Conservation (phyloP, 495 filamentous ascomycete species). For the Alectoria sarmentosa region DNA sequence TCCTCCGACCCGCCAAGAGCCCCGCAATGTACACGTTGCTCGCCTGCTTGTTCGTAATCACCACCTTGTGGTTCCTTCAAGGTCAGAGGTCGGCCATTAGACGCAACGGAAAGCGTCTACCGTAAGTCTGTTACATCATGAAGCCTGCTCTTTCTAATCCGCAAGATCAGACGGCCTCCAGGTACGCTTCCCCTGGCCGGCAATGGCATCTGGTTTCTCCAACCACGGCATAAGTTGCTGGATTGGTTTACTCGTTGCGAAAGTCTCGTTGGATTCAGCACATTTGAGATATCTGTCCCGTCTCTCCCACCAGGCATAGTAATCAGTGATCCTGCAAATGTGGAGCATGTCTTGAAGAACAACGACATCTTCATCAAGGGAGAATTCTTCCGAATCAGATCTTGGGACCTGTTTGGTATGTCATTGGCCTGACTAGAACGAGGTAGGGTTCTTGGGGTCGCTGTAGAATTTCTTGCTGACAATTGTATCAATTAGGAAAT, state of each 20-base stretch:
- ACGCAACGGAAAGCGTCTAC: slow-evolving; percentile 24
- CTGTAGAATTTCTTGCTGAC: slow-evolving; percentile 10
- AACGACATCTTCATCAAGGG: slow-evolving; percentile 52
- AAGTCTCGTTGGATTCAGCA: slow-evolving; percentile 45
- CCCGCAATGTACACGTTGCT: slow-evolving; percentile 21
- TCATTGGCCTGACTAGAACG: not conserved
- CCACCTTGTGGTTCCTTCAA: slow-evolving; percentile 24
- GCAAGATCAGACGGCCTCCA: slow-evolving; percentile 37
- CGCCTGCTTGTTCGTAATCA: not conserved
- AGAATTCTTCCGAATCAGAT: slow-evolving; percentile 47
- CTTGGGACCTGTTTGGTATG: slow-evolving; percentile 53
- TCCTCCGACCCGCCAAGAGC: not conserved
- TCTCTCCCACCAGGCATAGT: slow-evolving; percentile 51
- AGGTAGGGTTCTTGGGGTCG: not conserved
- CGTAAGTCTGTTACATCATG: slow-evolving; percentile 8
- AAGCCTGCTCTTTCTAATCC: not conserved
- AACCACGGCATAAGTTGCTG: slow-evolving; percentile 48
- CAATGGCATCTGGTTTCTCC: slow-evolving; percentile 53
- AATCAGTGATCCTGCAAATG: slow-evolving; percentile 50
- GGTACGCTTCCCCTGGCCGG: slow-evolving; percentile 50
- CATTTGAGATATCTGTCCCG: slow-evolving; percentile 49
- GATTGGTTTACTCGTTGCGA: slow-evolving; percentile 54
- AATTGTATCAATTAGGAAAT: slow-evolving; percentile 33
- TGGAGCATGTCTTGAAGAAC: slow-evolving; percentile 54
- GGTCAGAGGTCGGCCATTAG: slow-evolving; percentile 26